A percentile compares a stretch with the other conserved stretches of the same genome.
Evolutionary conservation across 345 rosid species (phyloP).

Genomic region (Gossypium herbaceum): DNA sequence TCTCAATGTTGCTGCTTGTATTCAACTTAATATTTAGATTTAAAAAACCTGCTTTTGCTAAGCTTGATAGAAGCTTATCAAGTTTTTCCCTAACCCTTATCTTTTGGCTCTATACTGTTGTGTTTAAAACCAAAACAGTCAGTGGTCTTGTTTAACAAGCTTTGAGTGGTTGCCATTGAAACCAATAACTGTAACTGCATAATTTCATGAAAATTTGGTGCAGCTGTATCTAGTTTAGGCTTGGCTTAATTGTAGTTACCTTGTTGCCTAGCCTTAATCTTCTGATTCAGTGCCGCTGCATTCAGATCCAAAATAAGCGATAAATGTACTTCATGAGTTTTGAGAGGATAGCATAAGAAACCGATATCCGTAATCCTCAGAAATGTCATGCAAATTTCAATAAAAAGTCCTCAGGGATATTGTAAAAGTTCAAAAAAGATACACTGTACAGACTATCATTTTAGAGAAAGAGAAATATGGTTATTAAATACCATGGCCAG

Average conservation of each 20-base stretch:
- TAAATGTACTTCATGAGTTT: not conserved
- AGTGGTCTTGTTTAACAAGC: not conserved
- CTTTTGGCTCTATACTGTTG: not conserved
- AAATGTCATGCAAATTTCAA: not conserved
- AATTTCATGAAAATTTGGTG: not conserved
- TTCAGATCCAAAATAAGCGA: not conserved
- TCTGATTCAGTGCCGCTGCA: not conserved
- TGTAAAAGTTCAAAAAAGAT: not conserved
- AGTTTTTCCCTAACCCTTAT: not conserved
- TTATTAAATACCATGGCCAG: not conserved
- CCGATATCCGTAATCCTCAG: not conserved
- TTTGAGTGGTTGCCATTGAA: not conserved
- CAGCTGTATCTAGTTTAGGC: not conserved
- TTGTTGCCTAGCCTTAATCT: not conserved
- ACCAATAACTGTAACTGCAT: not conserved
- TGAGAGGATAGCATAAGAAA: not conserved
- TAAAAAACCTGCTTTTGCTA: not conserved
- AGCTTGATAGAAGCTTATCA: not conserved
- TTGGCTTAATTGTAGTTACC: not conserved
- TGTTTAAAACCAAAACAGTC: not conserved
- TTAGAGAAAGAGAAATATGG: not conserved
- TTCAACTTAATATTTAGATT: not conserved
- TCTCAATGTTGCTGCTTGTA: not conserved
- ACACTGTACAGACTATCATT: not conserved
- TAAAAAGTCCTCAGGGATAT: not conserved